phyloP scores from a whole-genome alignment of 2,329 filamentous ascomycete species.

The Claviceps arundinis region DNA sequence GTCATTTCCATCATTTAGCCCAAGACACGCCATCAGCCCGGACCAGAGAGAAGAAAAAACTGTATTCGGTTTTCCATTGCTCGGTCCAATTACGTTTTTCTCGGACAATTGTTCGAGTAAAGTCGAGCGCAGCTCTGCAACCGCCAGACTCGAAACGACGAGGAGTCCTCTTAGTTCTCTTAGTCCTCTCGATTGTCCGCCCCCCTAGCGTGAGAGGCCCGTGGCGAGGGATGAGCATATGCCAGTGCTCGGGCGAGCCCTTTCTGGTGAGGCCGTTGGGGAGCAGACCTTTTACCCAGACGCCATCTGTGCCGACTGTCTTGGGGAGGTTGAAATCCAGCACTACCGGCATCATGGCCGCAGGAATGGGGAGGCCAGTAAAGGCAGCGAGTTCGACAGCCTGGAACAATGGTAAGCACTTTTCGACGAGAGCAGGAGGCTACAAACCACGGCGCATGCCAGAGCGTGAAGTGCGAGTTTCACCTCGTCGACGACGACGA shows the following conservation, averaged over 20 bases:
- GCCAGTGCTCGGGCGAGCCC: conserved; percentile 6
- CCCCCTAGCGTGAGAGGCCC: too few species aligned
- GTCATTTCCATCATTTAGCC: too few species aligned
- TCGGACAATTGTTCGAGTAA: too few species aligned
- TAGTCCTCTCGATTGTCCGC: too few species aligned
- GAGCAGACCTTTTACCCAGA: conserved; percentile 7
- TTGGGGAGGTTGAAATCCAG: conserved; percentile 10
- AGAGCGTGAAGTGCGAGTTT: conserved; percentile 16
- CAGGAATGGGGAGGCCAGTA: conserved; percentile 15
- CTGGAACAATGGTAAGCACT: conserved; percentile 19
- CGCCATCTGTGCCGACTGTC: conserved; percentile 4
- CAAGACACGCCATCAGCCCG: too few species aligned
- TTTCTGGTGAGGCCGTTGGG: conserved; percentile 15
- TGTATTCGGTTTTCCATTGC: too few species aligned
- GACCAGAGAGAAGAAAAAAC: too few species aligned
- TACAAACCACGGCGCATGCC: conserved; percentile 20
- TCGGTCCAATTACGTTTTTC: too few species aligned
- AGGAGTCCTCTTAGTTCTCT: too few species aligned
- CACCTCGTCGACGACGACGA: conserved; percentile 13
- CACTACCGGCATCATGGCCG: conserved; percentile 7
- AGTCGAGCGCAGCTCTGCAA: too few species aligned
- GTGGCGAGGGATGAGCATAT: too few species aligned
- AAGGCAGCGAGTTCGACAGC: conserved; percentile 15
- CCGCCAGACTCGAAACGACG: too few species aligned
- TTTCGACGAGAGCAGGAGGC: conserved; percentile 13